These are phyloP conservation scores for Phoenix roebelenii DNA, from an alignment of 176 grass and related monocot genomes.

Conservation along the genomic window DNA sequence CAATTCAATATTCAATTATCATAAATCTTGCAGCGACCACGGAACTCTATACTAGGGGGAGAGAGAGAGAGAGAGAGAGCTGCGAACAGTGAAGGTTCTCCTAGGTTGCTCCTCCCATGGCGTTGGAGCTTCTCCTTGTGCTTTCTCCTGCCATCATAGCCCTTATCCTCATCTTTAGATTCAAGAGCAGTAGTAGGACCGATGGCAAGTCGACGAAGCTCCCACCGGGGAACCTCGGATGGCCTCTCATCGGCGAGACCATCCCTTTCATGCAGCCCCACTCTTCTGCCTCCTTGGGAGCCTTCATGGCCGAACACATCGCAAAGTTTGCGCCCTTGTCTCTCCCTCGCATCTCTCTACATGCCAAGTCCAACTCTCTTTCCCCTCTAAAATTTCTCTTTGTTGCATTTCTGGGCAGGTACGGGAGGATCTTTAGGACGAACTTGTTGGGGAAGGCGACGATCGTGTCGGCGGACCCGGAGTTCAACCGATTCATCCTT, in stretches of 20 bases:
- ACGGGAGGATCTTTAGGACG: constrained; percentile 4
- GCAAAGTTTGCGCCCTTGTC: not conserved
- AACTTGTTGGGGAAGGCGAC: constrained; percentile 6
- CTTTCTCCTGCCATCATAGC: not conserved
- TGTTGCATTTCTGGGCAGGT: not conserved
- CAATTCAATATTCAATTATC: too few species aligned
- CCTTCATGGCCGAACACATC: not conserved
- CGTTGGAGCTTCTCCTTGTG: not conserved
- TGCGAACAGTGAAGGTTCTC: too few species aligned
- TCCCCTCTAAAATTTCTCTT: not conserved
- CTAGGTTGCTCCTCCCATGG: not conserved
- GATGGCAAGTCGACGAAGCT: not conserved
- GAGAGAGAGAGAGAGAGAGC: too few species aligned
- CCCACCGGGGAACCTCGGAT: constrained; percentile 3
- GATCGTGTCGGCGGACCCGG: constrained; percentile 8
- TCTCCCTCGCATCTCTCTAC: too few species aligned
- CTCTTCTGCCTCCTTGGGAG: constrained; percentile 6
- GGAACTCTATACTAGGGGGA: too few species aligned
- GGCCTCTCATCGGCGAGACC: constrained; percentile 10
- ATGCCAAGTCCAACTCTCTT: too few species aligned
- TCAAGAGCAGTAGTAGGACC: not conserved
- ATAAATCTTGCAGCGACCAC: too few species aligned
- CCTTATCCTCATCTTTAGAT: constrained; percentile 1
- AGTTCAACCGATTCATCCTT: constrained; percentile 25
- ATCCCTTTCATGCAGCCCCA: constrained; percentile 10